Base-by-base conservation (phyloP, 257 asterid genomes). In the Osmanthus fragrans region DNA sequence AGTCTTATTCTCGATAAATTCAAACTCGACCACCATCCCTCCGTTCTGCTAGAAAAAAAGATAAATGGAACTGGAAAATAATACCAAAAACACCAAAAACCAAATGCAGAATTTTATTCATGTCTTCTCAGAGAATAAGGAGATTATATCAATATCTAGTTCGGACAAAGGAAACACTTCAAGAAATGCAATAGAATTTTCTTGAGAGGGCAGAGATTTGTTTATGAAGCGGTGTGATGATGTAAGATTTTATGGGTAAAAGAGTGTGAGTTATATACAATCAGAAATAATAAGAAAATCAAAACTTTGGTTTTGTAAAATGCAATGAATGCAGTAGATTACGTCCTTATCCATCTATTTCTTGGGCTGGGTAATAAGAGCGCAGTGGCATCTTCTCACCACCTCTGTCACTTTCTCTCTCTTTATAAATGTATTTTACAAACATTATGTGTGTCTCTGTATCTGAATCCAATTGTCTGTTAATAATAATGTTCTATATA, bases 31-130 rank as follows among this genome's bases (percentile, higher is more conserved):
- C 15, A 40, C 15, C 5, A 18, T 42, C 18, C 3, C 51, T 42
- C 13, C 49, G 11, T 42, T 12, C 51, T 42, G 11, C 51, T 42
- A 42, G 56, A 47, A 13, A 45, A 7, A 45, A 47, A 51, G 73
- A 77, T 30, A 65, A 40, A 27, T 60, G 69, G 47, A 37, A 42
- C 58, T 65, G 80, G 71, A 21, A 63, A 23, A 4, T 0, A 73
- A 3, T 74, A 90, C 96, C 96, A 10, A 88, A 76, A 73, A 90
- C 81, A 74, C 96, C 93, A 80, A 88, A 88, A 1, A 73, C 80
- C 72, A 79, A 63, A 84, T 85, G 93, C 83, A 89, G 67, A 47
- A 78, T 80, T 32, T 82, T 82, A 34, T 60, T 70, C 90, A 87
- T 86, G 3, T 25, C 42, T 9, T 37, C 56, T 4, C 23, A 69